Evolutionary conservation across 2,329 filamentous ascomycete genomes (phyloP).

Genomic region (Septoria linicola): DNA sequence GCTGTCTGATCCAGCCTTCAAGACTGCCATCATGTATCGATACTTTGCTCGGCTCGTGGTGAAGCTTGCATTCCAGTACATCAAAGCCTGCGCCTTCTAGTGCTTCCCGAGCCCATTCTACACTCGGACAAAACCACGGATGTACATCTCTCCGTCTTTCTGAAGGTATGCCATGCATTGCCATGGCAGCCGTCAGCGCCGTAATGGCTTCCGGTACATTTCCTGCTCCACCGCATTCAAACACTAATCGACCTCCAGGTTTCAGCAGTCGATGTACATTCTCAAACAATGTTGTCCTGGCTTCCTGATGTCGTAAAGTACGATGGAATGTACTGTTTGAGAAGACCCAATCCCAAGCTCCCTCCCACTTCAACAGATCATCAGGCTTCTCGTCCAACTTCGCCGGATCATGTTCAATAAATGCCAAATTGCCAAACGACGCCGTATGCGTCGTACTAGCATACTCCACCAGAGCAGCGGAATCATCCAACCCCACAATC

Average conservation of each 20-base stretch:
- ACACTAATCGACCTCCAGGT: constrained; percentile 59
- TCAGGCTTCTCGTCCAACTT: constrained; percentile 7
- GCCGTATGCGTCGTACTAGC: constrained; percentile 26
- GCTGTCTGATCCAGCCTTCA: constrained; percentile 64
- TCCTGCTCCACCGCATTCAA: constrained; percentile 65
- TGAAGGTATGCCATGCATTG: constrained; percentile 43
- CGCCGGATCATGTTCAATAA: constrained; percentile 13
- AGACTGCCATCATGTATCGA: constrained; percentile 47
- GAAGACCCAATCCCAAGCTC: constrained; percentile 42
- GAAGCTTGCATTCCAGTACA: constrained; percentile 54
- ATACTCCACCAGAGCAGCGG: constrained; percentile 39
- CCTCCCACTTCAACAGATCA: constrained; percentile 22
- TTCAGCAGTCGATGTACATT: constrained; percentile 54
- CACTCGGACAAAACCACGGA: constrained; percentile 68
- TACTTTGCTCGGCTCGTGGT: constrained; percentile 63
- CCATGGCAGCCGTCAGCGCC: constrained; percentile 55
- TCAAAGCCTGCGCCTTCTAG: constrained; percentile 45
- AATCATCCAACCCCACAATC: constrained; percentile 43
- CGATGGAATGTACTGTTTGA: constrained; percentile 47
- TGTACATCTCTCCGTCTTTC: constrained; percentile 43
- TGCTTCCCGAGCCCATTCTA: constrained; percentile 53
- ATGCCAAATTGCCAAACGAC: constrained; percentile 3
- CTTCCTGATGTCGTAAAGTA: constrained; percentile 49
- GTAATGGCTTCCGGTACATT: constrained; percentile 64
- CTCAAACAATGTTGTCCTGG: constrained; percentile 52